Base-by-base conservation (phyloP, 2,329 filamentous ascomycete species). In the Emmonsiellopsis sp. region DNA sequence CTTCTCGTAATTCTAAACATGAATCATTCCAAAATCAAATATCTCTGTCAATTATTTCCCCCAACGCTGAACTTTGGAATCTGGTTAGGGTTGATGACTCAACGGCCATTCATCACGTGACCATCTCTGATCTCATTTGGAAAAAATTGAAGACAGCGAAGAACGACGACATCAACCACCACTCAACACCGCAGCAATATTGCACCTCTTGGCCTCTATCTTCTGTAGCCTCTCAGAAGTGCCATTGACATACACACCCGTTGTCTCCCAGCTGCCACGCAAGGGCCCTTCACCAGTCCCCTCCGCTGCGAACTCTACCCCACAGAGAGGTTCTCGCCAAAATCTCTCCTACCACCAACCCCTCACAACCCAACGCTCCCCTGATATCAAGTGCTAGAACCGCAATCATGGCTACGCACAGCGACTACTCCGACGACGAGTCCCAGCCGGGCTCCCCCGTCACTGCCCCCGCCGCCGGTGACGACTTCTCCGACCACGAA, bases 401-500 rank as follows among this genome's bases (percentile, higher is more conserved):
- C 51, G 57, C 57, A 52, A 77, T 64, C 68, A 79, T 79, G 77
- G 76, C 75, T 64, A 71, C 75, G 57, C 79, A 78, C 70, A 77
- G 76, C 65, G 76, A 79, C 63, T 76, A 75, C 61, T 77, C 75
- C 54, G 76, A 78, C 57, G 73, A 77, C 56, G 76, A 78, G 55
- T 78, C 76, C 49, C 77, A 77, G 56, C 77, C 77, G 51, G 77
- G 77, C 54, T 81, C 78, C 46, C 79, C 79, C 53, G 68, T 72
- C 49, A 60, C 78, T 57, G 64, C 70, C 43, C 66, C 67, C 60
- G 69, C 74, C 56, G 70, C 59, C 13, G 64, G 65, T 66, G 82
- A 87, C 68, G 85, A 82, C 61, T 80, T 88, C 63, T 85, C 88
- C 66, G 86, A 85, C 59, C 86, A 88, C 62, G 87, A 88, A 68